A percentile compares a stretch with the other conserved stretches of the same genome.
Evolutionary conservation across 305 asterid species (phyloP).

Genomic region (Andrographis paniculata): DNA sequence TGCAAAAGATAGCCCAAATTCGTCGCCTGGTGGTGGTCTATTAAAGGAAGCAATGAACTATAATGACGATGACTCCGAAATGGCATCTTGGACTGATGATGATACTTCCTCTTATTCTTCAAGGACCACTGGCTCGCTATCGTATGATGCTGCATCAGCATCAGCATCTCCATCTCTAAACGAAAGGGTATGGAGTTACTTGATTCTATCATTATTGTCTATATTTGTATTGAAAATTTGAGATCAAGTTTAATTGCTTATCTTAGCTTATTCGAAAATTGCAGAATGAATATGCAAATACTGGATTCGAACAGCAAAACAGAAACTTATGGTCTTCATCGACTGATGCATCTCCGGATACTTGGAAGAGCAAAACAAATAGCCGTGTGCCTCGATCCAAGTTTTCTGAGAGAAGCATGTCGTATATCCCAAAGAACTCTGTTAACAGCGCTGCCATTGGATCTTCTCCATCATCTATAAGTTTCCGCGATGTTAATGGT

Average conservation of each 20-base stretch:
- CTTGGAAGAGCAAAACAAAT: slow-evolving; percentile 26
- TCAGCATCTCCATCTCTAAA: slow-evolving; percentile 42
- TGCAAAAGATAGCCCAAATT: slow-evolving; percentile 46
- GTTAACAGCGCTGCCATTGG: slow-evolving; percentile 23
- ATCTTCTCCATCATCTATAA: slow-evolving; percentile 45
- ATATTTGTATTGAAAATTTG: slow-evolving; percentile 2
- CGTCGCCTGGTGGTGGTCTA: slow-evolving; percentile 47
- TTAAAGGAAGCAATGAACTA: slow-evolving; percentile 41
- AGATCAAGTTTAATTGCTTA: slow-evolving; percentile 1
- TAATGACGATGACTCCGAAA: slow-evolving; percentile 45
- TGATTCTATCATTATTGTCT: slow-evolving; percentile 11
- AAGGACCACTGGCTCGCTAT: slow-evolving; percentile 46
- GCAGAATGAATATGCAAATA: slow-evolving; percentile 36
- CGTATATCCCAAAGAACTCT: slow-evolving; percentile 37
- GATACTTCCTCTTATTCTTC: slow-evolving; percentile 71
- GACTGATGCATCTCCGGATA: slow-evolving; percentile 26
- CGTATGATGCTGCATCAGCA: slow-evolving; percentile 34
- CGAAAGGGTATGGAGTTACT: slow-evolving; percentile 59
- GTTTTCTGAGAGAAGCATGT: slow-evolving; percentile 49
- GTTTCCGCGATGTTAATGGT: slow-evolving; percentile 28
- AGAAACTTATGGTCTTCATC: slow-evolving; percentile 16
- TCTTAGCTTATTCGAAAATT: slow-evolving; percentile 9
- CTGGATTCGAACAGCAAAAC: slow-evolving; percentile 20
- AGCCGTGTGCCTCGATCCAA: slow-evolving; percentile 30
- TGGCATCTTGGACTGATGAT: slow-evolving; percentile 58